Evolutionary conservation across 1,139 yeast genomes (phyloP).

Genomic region (Taphrina communis): DNA sequence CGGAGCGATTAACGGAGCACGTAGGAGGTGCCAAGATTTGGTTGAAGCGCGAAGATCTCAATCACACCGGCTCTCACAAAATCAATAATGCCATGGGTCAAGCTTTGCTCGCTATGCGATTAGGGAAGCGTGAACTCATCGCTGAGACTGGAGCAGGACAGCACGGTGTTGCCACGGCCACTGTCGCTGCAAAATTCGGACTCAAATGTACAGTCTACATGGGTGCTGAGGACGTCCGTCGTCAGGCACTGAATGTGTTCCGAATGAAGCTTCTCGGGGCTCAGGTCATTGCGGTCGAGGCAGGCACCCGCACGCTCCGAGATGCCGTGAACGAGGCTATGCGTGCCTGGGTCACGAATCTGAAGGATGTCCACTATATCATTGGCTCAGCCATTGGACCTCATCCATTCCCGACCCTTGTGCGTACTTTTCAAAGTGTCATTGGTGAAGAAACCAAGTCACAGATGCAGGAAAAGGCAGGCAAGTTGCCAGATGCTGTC

Average conservation of each 20-base stretch:
- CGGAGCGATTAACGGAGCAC: slow-evolving; percentile 83
- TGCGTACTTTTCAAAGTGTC: slow-evolving; percentile 96
- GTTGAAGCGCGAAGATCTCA: slow-evolving; percentile 96
- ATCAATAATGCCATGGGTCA: slow-evolving; percentile 96
- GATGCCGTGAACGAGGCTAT: slow-evolving; percentile 98
- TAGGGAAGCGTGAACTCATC: slow-evolving; percentile 87
- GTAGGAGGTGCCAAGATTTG: slow-evolving; percentile 98
- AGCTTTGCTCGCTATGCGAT: slow-evolving; percentile 84
- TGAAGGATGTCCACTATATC: slow-evolving; percentile 85
- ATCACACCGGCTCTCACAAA: slow-evolving; percentile 98
- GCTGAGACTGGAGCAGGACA: slow-evolving; percentile 99
- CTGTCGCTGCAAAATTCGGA: slow-evolving; percentile 98
- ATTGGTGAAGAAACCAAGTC: slow-evolving; percentile 94
- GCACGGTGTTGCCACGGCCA: slow-evolving; percentile 99
- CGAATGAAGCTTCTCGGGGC: slow-evolving; percentile 98
- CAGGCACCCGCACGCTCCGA: slow-evolving; percentile 93
- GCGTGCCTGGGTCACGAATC: slow-evolving; percentile 90
- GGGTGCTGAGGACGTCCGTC: slow-evolving; percentile 99
- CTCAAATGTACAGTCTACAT: slow-evolving; percentile 92
- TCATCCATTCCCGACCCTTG: slow-evolving; percentile 97
- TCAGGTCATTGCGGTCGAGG: slow-evolving; percentile 85
- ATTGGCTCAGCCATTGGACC: slow-evolving; percentile 99
- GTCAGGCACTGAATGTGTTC: slow-evolving; percentile 97
- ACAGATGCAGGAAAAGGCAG: slow-evolving; percentile 80
- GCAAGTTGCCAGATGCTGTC: slow-evolving; percentile 86